A percentile compares a stretch with the other conserved stretches of the same genome.
Conservation (phyloP, 306 rosid species). For the Hippophae rhamnoides region DNA sequence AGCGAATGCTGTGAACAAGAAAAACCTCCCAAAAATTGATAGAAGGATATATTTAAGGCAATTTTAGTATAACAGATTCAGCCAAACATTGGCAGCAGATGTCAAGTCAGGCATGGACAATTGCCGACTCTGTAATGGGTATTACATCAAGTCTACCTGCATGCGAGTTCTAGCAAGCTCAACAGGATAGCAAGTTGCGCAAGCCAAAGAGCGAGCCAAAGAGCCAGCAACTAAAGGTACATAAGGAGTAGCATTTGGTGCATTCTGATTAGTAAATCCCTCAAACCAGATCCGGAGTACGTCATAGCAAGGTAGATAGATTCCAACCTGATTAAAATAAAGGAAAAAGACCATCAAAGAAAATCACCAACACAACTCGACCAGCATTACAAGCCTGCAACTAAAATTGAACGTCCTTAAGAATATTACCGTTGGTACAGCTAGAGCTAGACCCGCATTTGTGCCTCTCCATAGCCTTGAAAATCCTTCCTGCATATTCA, state of each 20-base stretch:
- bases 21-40: no score
- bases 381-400: not conserved
- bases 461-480: conserved; percentile 93
- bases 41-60: no score
- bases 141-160: conserved; percentile 57
- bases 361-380: not conserved
- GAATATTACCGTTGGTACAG: conserved; percentile 80
- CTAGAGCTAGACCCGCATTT: conserved; percentile 91
- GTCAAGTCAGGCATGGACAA: no score
- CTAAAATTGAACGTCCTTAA: conserved; percentile 9
- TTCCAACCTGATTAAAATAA: conserved; percentile 65
- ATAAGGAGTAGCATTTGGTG: conserved; percentile 54
- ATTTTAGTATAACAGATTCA: no score
- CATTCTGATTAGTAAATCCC: conserved; percentile 38
- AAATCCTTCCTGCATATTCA: conserved; percentile 83
- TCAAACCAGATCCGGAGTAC: conserved; percentile 73
- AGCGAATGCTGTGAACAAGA: no score
- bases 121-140: conserved; percentile 1
- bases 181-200: conserved; percentile 88
- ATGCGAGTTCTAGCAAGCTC: conserved; percentile 99
- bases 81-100: no score
- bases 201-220: conserved; percentile 87
- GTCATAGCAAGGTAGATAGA: conserved; percentile 96
- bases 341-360: conserved; percentile 9
- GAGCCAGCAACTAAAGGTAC: conserved; percentile 80